These are phyloP conservation scores for Rhodotorula kratochvilovae DNA, from an alignment of 768 basidiomycete genomes.

Conservation along the genomic window DNA sequence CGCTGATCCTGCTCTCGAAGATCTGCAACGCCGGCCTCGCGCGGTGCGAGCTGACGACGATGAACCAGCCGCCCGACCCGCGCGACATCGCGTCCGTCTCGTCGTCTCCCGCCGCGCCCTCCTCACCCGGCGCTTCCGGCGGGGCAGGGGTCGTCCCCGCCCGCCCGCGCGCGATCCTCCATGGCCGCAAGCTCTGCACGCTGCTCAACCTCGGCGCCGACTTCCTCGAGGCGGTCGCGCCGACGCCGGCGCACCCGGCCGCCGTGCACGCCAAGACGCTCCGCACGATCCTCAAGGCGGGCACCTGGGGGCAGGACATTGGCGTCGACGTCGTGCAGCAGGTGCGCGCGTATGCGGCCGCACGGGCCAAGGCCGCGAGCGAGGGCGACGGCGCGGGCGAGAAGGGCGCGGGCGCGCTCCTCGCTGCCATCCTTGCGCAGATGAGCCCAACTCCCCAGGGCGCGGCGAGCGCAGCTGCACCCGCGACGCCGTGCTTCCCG, in stretches of 20 bases:
- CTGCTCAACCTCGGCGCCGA: conserved; percentile 7
- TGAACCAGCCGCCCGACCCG: not conserved
- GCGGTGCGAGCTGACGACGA: conserved; percentile 1
- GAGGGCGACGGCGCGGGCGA: not conserved
- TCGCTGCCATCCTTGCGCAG: not conserved
- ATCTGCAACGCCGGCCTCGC: conserved; percentile 10
- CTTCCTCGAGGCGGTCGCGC: conserved; percentile 12
- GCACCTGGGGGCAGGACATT: not conserved
- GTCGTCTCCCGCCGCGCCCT: not conserved
- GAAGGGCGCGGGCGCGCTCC: not conserved
- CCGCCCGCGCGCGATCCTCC: not conserved
- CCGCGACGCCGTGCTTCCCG: too few relatives aligned
- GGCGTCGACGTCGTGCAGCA: too few relatives aligned
- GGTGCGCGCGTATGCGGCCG: too few relatives aligned
- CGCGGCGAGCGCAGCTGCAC: too few relatives aligned
- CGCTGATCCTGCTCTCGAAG: conserved; percentile 11
- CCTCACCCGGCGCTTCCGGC: not conserved
- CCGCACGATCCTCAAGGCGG: conserved; percentile 3
- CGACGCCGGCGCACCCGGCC: conserved; percentile 6
- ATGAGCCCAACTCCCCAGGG: not conserved
- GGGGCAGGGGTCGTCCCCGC: not conserved
- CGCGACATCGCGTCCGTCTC: not conserved
- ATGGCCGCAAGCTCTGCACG: not conserved
- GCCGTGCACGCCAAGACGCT: conserved; percentile 10
- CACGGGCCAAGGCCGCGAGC: too few relatives aligned